Evolutionary conservation across 352 stramenopile species (phyloP), one percentile per base, ranked within the genome.

Genomic region (Phytophthora crassamura): DNA sequence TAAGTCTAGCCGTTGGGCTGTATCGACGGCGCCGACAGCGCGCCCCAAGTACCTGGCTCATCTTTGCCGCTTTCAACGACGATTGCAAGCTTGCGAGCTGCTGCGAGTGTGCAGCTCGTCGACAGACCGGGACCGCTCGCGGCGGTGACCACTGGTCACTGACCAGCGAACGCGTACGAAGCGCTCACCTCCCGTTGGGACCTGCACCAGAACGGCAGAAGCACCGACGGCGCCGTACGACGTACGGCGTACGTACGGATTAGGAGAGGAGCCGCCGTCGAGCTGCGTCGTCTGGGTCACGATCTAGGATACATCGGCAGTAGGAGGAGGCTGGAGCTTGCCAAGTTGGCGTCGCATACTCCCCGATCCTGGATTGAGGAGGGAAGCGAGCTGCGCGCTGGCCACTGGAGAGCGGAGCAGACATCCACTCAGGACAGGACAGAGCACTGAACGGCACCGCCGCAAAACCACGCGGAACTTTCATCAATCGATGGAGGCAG

Each of bases 391-490:
- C 18, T 55, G 33, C 16, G 4, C 25, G 22, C 12, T 47, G 33
- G 34, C 48, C 14, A 22, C 41, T 16, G 33, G 7, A 18, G 22
- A 52, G 20, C 41, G n/a, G 32, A 59, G 48, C 47, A 65, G 57
- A 35, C 56, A 52, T 58, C 30, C 43, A 52, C 7, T 59, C 48
- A 60, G 62, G 54, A 65, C 50, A 64, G 46, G 54, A 45, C 53
- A 28, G n/a, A n/a, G 32, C 7, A 36, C 12, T 2, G 58, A 64
- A 35, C 35, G 41, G 33, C 50, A 56, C 34, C 22, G 52, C 54
- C 49, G 54, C 54, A 69, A 65, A 70, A 60, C 8, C 47, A 57
- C 39, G 45, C 45, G 28, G 36, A 57, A 38, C 7, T 61, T 35
- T 56, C 49, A 62, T 61, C 41, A 59, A 41, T 65, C 47, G 39